Base-by-base conservation (phyloP, 2,329 filamentous ascomycete species). In the Trichoderma koningii region DNA sequence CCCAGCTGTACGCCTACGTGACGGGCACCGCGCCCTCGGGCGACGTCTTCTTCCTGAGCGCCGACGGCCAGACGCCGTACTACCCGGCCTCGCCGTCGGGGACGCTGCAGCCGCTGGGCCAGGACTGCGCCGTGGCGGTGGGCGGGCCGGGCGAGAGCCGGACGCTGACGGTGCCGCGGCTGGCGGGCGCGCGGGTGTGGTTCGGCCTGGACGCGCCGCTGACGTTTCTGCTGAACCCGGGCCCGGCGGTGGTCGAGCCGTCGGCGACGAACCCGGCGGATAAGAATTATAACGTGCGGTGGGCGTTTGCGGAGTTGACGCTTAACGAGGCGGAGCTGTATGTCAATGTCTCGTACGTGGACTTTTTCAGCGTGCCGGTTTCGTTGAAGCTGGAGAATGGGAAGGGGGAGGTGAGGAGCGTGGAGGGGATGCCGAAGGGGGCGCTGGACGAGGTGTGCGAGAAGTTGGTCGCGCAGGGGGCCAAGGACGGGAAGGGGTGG, bases 161-260 rank as follows among this genome's bases (percentile, higher is more conserved):
- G 30, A 85, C 80, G 3, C 79, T 90, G 26, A 87, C 84, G 1
- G 86, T 93, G 67, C 90, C 90, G 12, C 87, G 87, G 66, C 81
- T 92, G 28, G 88, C 85, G 3, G 89, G 89, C 23, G 89, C 85
- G 1, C 84, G 90, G 61, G 85, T 93, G 73, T 93, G 89, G 87
- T 89, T 91, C 75, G 86, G 82, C 64, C 79, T 85, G 66, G 84
- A 84, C 69, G 77, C 77, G 51, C 83, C 82, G 42, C 80, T 93
- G 55, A 86, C 82, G 1, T 93, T 93, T 76, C 79, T 85, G 14
- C 75, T 93, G 60, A 93, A 93, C 75, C 88, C 86, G 28, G 87
- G 86, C 17, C 87, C 90, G 7, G 88, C 85, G 1, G 81, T 93
- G 15, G 90, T 93, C 50, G 90, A 93, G 76, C 91, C 91, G 0